Evolutionary conservation across 495 filamentous ascomycete species (phyloP).

Genomic region (Trichoderma reesei): DNA sequence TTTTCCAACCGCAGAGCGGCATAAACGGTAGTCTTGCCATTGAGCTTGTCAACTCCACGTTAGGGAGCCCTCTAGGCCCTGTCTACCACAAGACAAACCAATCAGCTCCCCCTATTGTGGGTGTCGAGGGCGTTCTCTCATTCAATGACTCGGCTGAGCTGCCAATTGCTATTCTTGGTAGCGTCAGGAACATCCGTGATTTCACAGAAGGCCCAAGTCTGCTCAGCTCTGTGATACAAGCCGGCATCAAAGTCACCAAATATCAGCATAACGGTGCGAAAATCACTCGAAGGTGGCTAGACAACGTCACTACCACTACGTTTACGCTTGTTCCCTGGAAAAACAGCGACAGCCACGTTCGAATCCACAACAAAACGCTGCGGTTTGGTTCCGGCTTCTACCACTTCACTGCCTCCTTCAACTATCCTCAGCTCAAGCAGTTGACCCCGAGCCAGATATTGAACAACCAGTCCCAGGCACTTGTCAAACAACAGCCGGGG

Average conservation of each 20-base stretch:
- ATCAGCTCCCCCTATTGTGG: slow-evolving; percentile 28
- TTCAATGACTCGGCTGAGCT: slow-evolving; percentile 49
- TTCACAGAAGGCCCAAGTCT: slow-evolving; percentile 49
- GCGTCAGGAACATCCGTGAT: slow-evolving; percentile 42
- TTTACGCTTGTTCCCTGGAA: slow-evolving; percentile 34
- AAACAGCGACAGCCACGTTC: slow-evolving; percentile 22
- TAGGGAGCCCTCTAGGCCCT: not conserved
- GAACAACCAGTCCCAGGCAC: slow-evolving; percentile 31
- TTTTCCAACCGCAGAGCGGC: slow-evolving; percentile 44
- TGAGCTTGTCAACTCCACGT: slow-evolving; percentile 34
- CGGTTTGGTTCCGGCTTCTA: slow-evolving; percentile 44
- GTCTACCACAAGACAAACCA: not conserved
- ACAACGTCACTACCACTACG: slow-evolving; percentile 46
- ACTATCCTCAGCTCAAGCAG: slow-evolving; percentile 51
- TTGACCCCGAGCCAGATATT: slow-evolving; percentile 40
- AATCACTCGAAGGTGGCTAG: slow-evolving; percentile 48
- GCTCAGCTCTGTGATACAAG: slow-evolving; percentile 42
- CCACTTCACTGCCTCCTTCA: slow-evolving; percentile 46
- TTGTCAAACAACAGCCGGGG: slow-evolving; percentile 35
- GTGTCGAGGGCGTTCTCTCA: slow-evolving; percentile 39
- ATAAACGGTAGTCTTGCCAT: slow-evolving; percentile 45
- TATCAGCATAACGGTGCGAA: slow-evolving; percentile 31
- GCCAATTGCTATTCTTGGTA: slow-evolving; percentile 46
- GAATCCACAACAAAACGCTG: slow-evolving; percentile 28
- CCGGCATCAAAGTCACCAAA: slow-evolving; percentile 29